Conservation (phyloP, 2,329 filamentous ascomycete species). For the Aurifilum marmelostoma region DNA sequence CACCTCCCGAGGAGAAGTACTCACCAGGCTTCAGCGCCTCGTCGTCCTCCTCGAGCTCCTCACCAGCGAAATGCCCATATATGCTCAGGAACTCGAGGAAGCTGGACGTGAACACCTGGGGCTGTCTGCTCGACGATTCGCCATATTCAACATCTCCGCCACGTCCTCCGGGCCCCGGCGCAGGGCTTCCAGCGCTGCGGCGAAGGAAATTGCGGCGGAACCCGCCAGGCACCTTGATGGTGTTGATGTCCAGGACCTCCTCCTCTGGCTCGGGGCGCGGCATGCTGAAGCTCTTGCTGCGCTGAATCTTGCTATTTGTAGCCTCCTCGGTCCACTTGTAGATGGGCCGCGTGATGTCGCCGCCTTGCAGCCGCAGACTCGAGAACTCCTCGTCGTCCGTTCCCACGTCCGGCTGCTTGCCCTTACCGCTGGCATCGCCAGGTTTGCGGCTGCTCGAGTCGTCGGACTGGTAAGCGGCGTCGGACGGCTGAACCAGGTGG, state of each 20-base stretch:
- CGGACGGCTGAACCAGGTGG: conserved; percentile 76
- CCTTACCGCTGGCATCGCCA: conserved; percentile 50
- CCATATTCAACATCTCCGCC: conserved; percentile 46
- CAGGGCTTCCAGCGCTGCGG: conserved; percentile 69
- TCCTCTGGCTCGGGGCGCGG: conserved; percentile 77
- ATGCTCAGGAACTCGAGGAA: conserved; percentile 95
- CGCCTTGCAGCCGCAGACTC: conserved; percentile 88
- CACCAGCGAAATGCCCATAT: conserved; percentile 96
- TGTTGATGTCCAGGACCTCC: conserved; percentile 81
- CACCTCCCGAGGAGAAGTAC: conserved; percentile 83
- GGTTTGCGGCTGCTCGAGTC: conserved; percentile 44
- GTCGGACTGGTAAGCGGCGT: conserved; percentile 50
- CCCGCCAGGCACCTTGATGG: conserved; percentile 90
- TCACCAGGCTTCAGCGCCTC: conserved; percentile 85
- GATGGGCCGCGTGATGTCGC: conserved; percentile 91
- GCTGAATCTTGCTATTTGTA: conserved; percentile 68
- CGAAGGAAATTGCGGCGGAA: conserved; percentile 90
- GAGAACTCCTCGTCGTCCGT: conserved; percentile 82
- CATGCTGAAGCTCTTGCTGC: conserved; percentile 87
- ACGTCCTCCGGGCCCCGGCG: conserved; percentile 46
- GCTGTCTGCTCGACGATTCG: conserved; percentile 47
- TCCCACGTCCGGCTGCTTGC: conserved; percentile 54
- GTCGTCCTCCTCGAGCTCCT: conserved; percentile 95
- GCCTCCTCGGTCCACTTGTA: conserved; percentile 96
- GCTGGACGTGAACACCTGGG: conserved; percentile 80